Percentiles rank a stretch among this genome's conserved stretches.
Evolutionary conservation across 2,329 filamentous ascomycete genomes (phyloP).

Genomic region (Fusarium sambucinum): DNA sequence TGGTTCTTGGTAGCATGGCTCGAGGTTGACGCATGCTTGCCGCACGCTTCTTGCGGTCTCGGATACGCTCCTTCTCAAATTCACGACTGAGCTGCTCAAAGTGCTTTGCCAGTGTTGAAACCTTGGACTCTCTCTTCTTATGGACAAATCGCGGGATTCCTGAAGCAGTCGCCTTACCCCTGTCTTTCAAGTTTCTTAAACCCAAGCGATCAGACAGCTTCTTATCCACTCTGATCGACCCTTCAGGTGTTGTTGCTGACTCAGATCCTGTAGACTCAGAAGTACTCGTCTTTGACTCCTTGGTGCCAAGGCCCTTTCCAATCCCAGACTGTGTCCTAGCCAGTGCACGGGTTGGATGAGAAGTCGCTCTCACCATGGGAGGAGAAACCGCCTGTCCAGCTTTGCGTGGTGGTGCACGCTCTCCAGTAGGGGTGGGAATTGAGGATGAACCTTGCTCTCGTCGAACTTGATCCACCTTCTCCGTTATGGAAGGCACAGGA

Average conservation of each 20-base stretch:
- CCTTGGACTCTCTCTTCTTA: slow-evolving; percentile 79
- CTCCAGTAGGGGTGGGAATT: slow-evolving; percentile 46
- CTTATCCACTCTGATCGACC: slow-evolving; percentile 71
- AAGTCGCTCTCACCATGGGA: slow-evolving; percentile 66
- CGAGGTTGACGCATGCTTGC: slow-evolving; percentile 80
- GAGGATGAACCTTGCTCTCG: slow-evolving; percentile 59
- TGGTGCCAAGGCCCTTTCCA: slow-evolving; percentile 56
- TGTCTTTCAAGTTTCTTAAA: slow-evolving; percentile 71
- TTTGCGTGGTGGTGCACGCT: slow-evolving; percentile 59
- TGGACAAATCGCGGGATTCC: slow-evolving; percentile 90
- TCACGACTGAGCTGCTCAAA: slow-evolving; percentile 97
- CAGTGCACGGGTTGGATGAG: slow-evolving; percentile 63
- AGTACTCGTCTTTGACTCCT: slow-evolving; percentile 51
- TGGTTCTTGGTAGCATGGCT: slow-evolving; percentile 85
- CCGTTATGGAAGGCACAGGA: slow-evolving; percentile 51
- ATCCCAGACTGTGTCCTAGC: slow-evolving; percentile 61
- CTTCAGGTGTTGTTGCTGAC: slow-evolving; percentile 49
- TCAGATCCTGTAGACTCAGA: slow-evolving; percentile 42
- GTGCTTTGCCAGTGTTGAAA: slow-evolving; percentile 92
- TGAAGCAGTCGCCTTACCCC: slow-evolving; percentile 71
- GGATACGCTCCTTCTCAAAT: slow-evolving; percentile 92
- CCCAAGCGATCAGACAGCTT: slow-evolving; percentile 81
- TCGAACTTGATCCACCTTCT: slow-evolving; percentile 65
- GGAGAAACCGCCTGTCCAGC: slow-evolving; percentile 61
- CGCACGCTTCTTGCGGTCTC: slow-evolving; percentile 84